A percentile compares a stretch with the other conserved stretches of the same genome.
Conservation (phyloP, 2,329 filamentous ascomycete species). For the Xenosphaeropsis pyriputrescens region DNA sequence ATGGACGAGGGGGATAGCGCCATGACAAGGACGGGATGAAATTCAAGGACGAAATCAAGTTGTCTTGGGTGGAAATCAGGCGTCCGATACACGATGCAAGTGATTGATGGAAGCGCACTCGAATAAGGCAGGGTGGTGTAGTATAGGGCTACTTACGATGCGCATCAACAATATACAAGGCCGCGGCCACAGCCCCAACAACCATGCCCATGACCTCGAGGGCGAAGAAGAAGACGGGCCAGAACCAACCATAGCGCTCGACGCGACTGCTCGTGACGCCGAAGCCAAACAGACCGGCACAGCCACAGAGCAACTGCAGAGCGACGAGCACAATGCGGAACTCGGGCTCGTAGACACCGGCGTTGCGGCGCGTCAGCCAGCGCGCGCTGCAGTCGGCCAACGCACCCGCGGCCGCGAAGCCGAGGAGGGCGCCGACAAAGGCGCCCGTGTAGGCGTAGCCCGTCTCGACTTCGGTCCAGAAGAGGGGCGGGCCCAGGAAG, state of each 20-base stretch:
- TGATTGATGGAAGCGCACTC: too few species aligned
- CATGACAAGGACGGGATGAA: neutral
- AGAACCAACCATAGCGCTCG: constrained; percentile 49
- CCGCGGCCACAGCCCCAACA: constrained; percentile 67
- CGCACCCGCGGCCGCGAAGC: constrained; percentile 61
- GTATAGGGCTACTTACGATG: constrained; percentile 55
- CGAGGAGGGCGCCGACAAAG: constrained; percentile 68
- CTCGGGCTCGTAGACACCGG: constrained; percentile 79
- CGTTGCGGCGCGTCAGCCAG: constrained; percentile 57
- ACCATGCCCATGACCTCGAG: constrained; percentile 80
- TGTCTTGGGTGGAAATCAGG: too few species aligned
- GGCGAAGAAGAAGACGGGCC: constrained; percentile 66
- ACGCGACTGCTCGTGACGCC: constrained; percentile 56
- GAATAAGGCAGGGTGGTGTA: too few species aligned
- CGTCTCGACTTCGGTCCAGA: constrained; percentile 66
- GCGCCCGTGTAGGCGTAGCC: constrained; percentile 82
- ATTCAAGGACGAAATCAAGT: too few species aligned
- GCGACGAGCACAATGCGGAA: constrained; percentile 74
- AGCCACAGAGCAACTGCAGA: constrained; percentile 66
- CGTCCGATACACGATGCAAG: too few species aligned
- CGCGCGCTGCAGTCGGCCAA: constrained; percentile 61
- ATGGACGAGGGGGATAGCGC: neutral
- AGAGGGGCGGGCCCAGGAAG: constrained; percentile 68
- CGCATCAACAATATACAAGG: constrained; percentile 81
- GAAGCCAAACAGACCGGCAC: constrained; percentile 72